Evolutionary conservation across 257 asterid genomes (phyloP), one percentile per base, ranked within the genome.

Genomic region (Pogostemon cablin): DNA sequence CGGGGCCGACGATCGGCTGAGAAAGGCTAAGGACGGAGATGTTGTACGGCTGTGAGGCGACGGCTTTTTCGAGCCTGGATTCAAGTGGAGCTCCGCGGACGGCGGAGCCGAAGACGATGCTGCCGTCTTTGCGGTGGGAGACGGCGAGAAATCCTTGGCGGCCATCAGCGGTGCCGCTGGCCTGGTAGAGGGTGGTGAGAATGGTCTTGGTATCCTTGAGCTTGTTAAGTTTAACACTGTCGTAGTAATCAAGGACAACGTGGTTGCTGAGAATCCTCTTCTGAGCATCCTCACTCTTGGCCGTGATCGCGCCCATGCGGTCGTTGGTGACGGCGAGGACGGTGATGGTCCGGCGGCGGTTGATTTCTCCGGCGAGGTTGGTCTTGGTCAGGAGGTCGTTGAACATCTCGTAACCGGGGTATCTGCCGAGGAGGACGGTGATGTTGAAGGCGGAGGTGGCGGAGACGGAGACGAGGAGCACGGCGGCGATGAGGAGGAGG

Each of bases 231-330:
- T 93, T 93, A 67, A 75, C 0, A 9, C 62, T 52, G 12, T 88
- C 97, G 43, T 53, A 93, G 81, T 90, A 90, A 52, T 93, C 98
- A 48, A 90, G 88, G 55, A 90, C 54, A 8, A 93, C 73, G 59
- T 93, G 97, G 75, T 60, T 81, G 77, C 83, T 82, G 17, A 93
- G 77, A 72, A 87, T 72, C 4, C 77, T 69, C 83, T 49, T 81
- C 12, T 58, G 72, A 11, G 71, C 78, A 10, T 90, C 95, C 0
- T 12, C 73, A 0, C 87, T 39, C 42, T 78, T 81, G 3, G 83
- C 77, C 2, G 77, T 0, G 7, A 92, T 48, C 1, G 46, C 76
- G 11, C 82, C 89, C 2, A 88, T 35, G 47, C 38, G 72, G 61
- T 65, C 87, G 76, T 88, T 84, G 35, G 76, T 53, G 2, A 92